Evolutionary conservation across 2,329 filamentous ascomycete genomes (phyloP).

Genomic region (Massarina eburnea): DNA sequence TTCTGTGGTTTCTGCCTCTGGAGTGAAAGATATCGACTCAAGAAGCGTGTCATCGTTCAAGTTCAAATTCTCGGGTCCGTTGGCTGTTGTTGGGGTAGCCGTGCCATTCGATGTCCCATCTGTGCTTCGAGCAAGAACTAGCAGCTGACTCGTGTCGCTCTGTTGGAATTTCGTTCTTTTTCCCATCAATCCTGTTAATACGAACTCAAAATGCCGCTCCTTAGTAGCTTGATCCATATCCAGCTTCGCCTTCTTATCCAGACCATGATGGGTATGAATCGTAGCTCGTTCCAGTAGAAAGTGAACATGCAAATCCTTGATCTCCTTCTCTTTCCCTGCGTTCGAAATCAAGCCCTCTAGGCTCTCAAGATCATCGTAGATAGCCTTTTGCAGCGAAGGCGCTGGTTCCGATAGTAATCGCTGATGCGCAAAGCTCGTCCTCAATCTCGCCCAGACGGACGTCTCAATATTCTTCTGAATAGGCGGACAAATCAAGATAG

Average conservation of each 20-base stretch:
- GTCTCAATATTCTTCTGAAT: conserved; percentile 49
- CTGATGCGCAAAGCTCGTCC: conserved; percentile 74
- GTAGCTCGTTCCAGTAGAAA: conserved; percentile 82
- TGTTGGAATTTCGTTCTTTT: conserved; percentile 82
- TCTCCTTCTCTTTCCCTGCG: conserved; percentile 19
- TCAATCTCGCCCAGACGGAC: conserved; percentile 65
- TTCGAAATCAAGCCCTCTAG: conserved; percentile 50
- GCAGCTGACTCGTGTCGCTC: conserved; percentile 80
- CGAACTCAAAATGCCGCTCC: conserved; percentile 74
- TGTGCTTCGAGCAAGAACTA: conserved; percentile 82
- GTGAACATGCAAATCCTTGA: conserved; percentile 51
- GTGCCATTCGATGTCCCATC: conserved; percentile 19
- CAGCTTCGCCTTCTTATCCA: conserved; percentile 72
- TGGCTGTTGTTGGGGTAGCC: conserved; percentile 29
- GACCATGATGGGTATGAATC: conserved; percentile 80
- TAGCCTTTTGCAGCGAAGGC: conserved; percentile 59
- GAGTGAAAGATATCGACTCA: conserved; percentile 80
- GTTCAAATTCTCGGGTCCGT: conserved; percentile 67
- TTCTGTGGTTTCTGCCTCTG: conserved; percentile 49
- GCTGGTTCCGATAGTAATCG: conserved; percentile 65
- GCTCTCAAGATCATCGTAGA: conserved; percentile 61
- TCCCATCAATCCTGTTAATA: conserved; percentile 81
- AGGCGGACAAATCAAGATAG: conserved; percentile 54
- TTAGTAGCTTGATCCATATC: conserved; percentile 69
- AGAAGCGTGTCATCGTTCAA: conserved; percentile 92